Conservation (phyloP, 2,329 filamentous ascomycete genomes). For the Fusarium kyushuense region DNA sequence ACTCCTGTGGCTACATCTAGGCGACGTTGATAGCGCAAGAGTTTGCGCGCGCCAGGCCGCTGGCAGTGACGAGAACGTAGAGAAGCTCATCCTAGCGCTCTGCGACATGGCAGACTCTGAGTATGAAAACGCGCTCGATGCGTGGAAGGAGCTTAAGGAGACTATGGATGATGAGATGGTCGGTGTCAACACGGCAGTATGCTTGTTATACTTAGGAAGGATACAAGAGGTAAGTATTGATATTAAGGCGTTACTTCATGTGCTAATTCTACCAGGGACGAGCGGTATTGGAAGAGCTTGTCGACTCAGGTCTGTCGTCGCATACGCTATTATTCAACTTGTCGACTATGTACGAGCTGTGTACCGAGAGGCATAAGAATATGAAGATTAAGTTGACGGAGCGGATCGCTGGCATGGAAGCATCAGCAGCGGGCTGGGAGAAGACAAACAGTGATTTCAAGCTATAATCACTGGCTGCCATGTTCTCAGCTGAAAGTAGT, state of each 20-base stretch:
- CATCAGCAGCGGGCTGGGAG: slow-evolving; percentile 73
- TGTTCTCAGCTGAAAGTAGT: too few relatives aligned
- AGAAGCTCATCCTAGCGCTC: slow-evolving; percentile 72
- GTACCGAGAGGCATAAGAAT: slow-evolving; percentile 78
- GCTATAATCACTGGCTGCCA: slow-evolving; percentile 59
- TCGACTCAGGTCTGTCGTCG: slow-evolving; percentile 74
- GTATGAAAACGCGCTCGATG: slow-evolving; percentile 71
- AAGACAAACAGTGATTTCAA: slow-evolving; percentile 81
- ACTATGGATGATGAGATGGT: slow-evolving; percentile 73
- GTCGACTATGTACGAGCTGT: slow-evolving; percentile 90
- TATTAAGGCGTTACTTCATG: neutral
- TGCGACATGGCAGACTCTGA: slow-evolving; percentile 82
- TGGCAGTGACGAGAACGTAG: slow-evolving; percentile 51
- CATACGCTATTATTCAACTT: slow-evolving; percentile 90
- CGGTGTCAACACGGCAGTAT: slow-evolving; percentile 85
- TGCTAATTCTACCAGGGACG: slow-evolving; percentile 64
- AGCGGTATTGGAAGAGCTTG: slow-evolving; percentile 73
- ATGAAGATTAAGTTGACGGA: slow-evolving; percentile 80
- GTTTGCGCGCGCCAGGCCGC: slow-evolving; percentile 58
- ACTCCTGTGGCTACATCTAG: slow-evolving; percentile 81
- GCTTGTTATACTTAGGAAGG: slow-evolving; percentile 82
- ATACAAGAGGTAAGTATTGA: slow-evolving; percentile 72
- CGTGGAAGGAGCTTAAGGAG: slow-evolving; percentile 68
- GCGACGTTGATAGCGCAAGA: slow-evolving; percentile 77
- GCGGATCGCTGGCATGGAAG: slow-evolving; percentile 70